Conservation (phyloP, 1,139 yeast species). For the Meyerozyma carpophila region DNA sequence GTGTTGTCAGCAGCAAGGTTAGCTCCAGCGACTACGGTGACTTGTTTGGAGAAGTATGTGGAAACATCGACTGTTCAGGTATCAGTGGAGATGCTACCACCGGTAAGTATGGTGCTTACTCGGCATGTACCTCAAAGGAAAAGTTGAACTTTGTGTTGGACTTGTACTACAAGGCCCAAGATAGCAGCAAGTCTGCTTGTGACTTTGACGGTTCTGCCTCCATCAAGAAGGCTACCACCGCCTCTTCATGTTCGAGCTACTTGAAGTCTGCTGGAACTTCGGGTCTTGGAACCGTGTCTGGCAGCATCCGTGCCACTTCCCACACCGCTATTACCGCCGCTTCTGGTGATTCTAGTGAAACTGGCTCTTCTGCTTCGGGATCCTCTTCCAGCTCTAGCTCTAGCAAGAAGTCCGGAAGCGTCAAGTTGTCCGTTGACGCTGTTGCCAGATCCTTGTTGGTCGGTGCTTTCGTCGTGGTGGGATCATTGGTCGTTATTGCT, state of each 20-base stretch:
- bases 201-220: conserved; percentile 64
- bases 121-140: conserved; percentile 55
- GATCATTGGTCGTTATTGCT: conserved; percentile 16
- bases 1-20: conserved; percentile 13
- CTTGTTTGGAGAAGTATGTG: conserved; percentile 51
- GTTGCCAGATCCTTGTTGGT: conserved; percentile 16
- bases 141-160: conserved; percentile 59
- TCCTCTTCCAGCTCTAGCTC: conserved; percentile 7
- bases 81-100: conserved; percentile 55
- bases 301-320: conserved; percentile 10
- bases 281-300: conserved; percentile 34
- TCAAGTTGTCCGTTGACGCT: conserved; percentile 10
- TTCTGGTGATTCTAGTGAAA: conserved; percentile 14
- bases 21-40: conserved; percentile 41
- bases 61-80: conserved; percentile 43
- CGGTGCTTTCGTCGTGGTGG: conserved; percentile 17
- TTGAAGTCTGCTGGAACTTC: conserved; percentile 34
- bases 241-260: conserved; percentile 48
- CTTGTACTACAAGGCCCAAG: conserved; percentile 50
- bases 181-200: conserved; percentile 48
- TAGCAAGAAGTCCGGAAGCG: conserved; percentile 10
- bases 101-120: conserved; percentile 51
- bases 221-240: conserved; percentile 41
- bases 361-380: conserved; percentile 9
- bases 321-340: conserved; percentile 4